A percentile compares a stretch with the other conserved stretches of the same genome.
These are phyloP conservation scores for Hyaloscypha variabilis DNA, from an alignment of 495 filamentous ascomycete genomes.

Conservation along the genomic window DNA sequence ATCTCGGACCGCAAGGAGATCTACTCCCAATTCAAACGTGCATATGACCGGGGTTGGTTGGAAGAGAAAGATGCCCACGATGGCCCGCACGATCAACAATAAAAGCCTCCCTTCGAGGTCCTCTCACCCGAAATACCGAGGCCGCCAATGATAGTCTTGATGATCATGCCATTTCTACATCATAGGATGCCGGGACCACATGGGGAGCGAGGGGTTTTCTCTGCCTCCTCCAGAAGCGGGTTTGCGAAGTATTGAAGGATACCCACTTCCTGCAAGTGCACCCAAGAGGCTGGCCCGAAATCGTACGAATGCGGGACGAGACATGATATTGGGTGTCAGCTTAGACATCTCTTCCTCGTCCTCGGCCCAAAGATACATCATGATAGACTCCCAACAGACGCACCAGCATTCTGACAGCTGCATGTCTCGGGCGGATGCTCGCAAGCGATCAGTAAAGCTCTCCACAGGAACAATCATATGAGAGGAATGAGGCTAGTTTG, in stretches of 20 bases:
- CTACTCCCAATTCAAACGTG: background rate
- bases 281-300: background rate
- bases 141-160: background rate
- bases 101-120: background rate
- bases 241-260: background rate
- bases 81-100: background rate
- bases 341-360: background rate
- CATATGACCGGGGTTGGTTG: background rate
- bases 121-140: background rate
- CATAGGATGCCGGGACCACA: background rate
- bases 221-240: background rate
- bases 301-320: background rate
- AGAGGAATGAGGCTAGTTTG: background rate
- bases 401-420: slow-evolving; percentile 6
- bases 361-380: background rate
- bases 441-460: slow-evolving; percentile 1
- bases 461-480: background rate
- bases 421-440: slow-evolving; percentile 4
- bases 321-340: background rate
- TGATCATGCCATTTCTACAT: background rate
- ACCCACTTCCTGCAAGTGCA: background rate
- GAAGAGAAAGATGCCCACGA: too few relatives aligned
- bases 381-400: background rate
- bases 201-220: background rate
- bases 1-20: slow-evolving; percentile 8